Evolutionary conservation across 139 green algal species (phyloP), one percentile per base, ranked within the genome.

Genomic region (Picocystis salinarum): DNA sequence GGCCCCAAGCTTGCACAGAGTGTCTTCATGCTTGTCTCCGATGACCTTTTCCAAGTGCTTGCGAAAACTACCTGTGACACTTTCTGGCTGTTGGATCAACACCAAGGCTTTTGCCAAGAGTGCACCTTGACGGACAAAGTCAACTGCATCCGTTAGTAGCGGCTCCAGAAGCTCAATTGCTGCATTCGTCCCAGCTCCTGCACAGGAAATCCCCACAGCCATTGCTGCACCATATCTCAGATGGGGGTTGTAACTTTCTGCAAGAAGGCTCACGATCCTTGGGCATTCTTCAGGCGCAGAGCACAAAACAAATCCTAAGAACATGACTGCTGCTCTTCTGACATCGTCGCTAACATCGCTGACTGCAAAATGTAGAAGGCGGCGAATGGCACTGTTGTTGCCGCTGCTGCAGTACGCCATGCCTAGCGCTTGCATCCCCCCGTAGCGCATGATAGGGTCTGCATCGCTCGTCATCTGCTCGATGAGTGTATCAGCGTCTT

Each of bases 191-290:
- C 65, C 88, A 6, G 71, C 94, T 31, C 77, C 83, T 6, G 76
- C 83, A 49, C 82, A 95, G 9, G 77, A 67, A 25, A 96, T 69
- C 33, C 89, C 85, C 28, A 97, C 72, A 4, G 89, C 88, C 82
- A 98, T 91, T 23, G 89, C 89, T 9, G 85, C 79, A 30, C 85
- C 82, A 56, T 94, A 94, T 9, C 70, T 74, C 58, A 77, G 72
- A 59, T 98, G 88, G 12, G 88, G 77, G 71, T 96, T 98, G 79
- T 92, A 98, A 13, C 61, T 82, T 69, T 96, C 82, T 1, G 82
- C 56, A 48, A 98, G 77, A 52, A 97, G 74, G 25, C 59, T 47
- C 20, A 98, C 88, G 31, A 93, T 90, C 31, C 62, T 58, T 1
- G 86, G 83, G 70, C 77, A 91, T 66, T 93, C 79, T 51, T 91